Conservation (phyloP, 2,329 filamentous ascomycete genomes). For the Colletotrichum lindemuthianum region DNA sequence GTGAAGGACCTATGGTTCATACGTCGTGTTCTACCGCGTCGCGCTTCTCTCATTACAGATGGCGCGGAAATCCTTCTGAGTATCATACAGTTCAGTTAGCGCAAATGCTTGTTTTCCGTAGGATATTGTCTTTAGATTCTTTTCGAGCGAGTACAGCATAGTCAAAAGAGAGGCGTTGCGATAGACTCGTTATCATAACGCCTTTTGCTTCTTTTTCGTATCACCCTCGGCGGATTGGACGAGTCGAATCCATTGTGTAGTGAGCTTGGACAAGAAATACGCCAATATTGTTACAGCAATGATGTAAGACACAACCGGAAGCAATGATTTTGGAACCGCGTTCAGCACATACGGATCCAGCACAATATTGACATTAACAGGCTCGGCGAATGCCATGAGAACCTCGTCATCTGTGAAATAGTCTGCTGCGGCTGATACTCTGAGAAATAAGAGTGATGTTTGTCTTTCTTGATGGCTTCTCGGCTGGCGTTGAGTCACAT, state of each 20-base stretch:
- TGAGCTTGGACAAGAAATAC: slow-evolving; percentile 54
- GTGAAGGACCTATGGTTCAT: too few relatives aligned
- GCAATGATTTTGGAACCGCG: slow-evolving; percentile 79
- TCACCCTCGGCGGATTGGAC: slow-evolving; percentile 40
- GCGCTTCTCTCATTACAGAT: too few relatives aligned
- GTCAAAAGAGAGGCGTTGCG: not conserved
- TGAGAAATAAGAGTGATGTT: slow-evolving; percentile 74
- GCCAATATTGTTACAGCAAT: slow-evolving; percentile 64
- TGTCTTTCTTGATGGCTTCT: slow-evolving; percentile 34
- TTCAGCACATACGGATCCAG: slow-evolving; percentile 88
- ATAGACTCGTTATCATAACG: slow-evolving; percentile 27
- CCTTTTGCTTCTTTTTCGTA: slow-evolving; percentile 47
- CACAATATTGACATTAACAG: slow-evolving; percentile 82
- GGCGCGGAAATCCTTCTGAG: too few relatives aligned
- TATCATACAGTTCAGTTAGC: too few relatives aligned
- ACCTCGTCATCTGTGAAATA: slow-evolving; percentile 81
- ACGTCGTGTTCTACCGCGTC: too few relatives aligned
- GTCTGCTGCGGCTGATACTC: slow-evolving; percentile 80
- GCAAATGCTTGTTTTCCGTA: too few relatives aligned
- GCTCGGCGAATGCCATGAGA: slow-evolving; percentile 79
- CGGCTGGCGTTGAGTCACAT: slow-evolving; percentile 26
- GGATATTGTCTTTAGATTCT: too few relatives aligned
- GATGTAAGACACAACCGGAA: slow-evolving; percentile 78
- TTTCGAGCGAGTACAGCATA: too few relatives aligned
- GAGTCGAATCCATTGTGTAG: slow-evolving; percentile 45